Percentiles rank a stretch among this genome's conserved stretches.
phyloP scores from a whole-genome alignment of 352 stramenopile genomes.

The Pythium monospermum region DNA sequence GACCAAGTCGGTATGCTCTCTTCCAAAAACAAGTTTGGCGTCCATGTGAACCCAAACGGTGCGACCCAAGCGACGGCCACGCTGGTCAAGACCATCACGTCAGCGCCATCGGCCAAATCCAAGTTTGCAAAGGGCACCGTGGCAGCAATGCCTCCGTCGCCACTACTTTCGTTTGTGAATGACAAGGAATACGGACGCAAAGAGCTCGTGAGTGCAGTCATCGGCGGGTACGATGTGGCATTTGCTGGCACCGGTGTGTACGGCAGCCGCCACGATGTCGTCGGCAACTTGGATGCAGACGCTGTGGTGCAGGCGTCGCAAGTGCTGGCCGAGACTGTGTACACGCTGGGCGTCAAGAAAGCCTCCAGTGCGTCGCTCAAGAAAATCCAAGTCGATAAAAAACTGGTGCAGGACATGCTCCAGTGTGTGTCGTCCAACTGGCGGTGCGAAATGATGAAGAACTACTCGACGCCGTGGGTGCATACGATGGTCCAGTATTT shows the following conservation, averaged over 20 bases:
- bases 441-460: slow-evolving; percentile 63
- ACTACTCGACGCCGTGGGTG: slow-evolving; percentile 58
- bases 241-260: slow-evolving; percentile 48
- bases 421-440: slow-evolving; percentile 59
- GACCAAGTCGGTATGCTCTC: slow-evolving; percentile 70
- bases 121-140: slow-evolving; percentile 29
- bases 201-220: slow-evolving; percentile 54
- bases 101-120: slow-evolving; percentile 36
- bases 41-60: slow-evolving; percentile 65
- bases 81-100: slow-evolving; percentile 48
- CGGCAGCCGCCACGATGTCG: slow-evolving; percentile 65
- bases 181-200: slow-evolving; percentile 54
- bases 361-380: slow-evolving; percentile 23
- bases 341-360: slow-evolving; percentile 49
- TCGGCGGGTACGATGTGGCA: slow-evolving; percentile 58
- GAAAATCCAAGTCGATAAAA: slow-evolving; percentile 43
- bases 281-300: slow-evolving; percentile 37
- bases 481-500: slow-evolving; percentile 69
- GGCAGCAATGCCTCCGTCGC: slow-evolving; percentile 52
- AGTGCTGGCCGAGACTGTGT: slow-evolving; percentile 68
- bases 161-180: slow-evolving; percentile 74
- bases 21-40: slow-evolving; percentile 51
- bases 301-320: slow-evolving; percentile 60
- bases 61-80: slow-evolving; percentile 27
- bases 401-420: slow-evolving; percentile 50